These are phyloP conservation scores for Cladophialophora carrionii DNA, from an alignment of 2,329 filamentous ascomycete genomes.

Conservation along the genomic window DNA sequence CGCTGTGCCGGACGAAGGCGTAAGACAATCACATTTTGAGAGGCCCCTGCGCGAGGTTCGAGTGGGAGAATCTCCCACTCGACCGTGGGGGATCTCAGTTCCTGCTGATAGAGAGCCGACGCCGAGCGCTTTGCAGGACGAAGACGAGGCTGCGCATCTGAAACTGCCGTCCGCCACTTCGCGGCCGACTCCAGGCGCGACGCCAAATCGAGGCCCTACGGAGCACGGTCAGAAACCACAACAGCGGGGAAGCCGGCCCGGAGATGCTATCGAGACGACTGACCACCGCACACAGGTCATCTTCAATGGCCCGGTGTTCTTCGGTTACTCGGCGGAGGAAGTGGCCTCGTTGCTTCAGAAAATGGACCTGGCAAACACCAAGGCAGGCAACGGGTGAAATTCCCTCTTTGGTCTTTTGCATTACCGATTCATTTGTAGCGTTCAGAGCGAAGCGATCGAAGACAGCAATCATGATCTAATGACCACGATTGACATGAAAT, in stretches of 20 bases:
- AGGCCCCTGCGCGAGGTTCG: conserved; percentile 83
- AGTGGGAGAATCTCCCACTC: conserved; percentile 89
- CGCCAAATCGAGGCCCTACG: conserved; percentile 10
- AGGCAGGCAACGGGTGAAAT: conserved; percentile 4
- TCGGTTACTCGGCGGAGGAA: conserved; percentile 84
- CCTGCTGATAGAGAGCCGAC: conserved; percentile 59
- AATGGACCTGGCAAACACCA: conserved; percentile 21
- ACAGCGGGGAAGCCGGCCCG: conserved; percentile 21
- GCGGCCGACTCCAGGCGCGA: conserved; percentile 36
- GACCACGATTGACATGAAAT: conserved; percentile 13
- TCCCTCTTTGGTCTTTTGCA: neutral
- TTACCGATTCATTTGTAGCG: conserved; percentile 27
- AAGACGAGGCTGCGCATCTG: conserved; percentile 26
- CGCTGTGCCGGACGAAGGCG: conserved; percentile 54
- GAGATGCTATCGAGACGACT: conserved; percentile 15
- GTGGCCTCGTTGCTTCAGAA: conserved; percentile 72
- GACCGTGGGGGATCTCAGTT: conserved; percentile 89
- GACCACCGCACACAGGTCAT: conserved; percentile 67
- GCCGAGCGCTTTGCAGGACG: conserved; percentile 39
- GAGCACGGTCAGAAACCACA: conserved; percentile 32
- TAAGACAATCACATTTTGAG: conserved; percentile 76
- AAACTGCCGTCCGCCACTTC: conserved; percentile 30
- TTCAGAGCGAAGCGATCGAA: conserved; percentile 30
- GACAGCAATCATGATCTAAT: conserved; percentile 17
- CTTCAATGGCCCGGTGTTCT: conserved; percentile 91